Conservation (phyloP, 257 asterid species). For the Rubia yunnanensis region DNA sequence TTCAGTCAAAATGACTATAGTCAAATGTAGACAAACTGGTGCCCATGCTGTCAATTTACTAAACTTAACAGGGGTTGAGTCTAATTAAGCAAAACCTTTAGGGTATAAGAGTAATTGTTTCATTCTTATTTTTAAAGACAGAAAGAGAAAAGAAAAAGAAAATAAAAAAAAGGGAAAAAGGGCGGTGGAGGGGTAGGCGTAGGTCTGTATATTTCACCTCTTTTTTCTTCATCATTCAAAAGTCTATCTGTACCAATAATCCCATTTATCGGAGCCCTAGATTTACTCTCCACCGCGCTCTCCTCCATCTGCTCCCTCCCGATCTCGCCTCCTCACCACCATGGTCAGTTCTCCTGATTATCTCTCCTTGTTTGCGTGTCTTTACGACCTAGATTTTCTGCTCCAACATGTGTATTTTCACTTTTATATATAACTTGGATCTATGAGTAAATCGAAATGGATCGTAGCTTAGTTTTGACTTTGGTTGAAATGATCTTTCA, state of each 20-base stretch:
- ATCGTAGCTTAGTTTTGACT: background rate
- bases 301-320: background rate
- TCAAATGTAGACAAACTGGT: background rate
- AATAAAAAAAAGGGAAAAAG: slow-evolving; percentile 2
- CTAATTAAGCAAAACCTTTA: background rate
- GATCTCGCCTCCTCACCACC: slow-evolving; percentile 7
- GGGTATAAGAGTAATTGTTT: too few species aligned
- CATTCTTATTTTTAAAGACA: too few species aligned
- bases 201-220: background rate
- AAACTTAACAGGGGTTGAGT: background rate
- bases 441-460: background rate
- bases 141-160: background rate
- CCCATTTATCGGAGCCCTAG: slow-evolving; percentile 29
- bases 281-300: slow-evolving; percentile 25
- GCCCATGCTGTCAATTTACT: background rate
- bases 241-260: slow-evolving; percentile 13
- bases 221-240: slow-evolving; percentile 3
- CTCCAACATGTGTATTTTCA: too few species aligned
- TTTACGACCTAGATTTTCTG: background rate
- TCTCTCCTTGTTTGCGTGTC: background rate
- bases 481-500: background rate
- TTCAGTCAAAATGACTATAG: too few species aligned
- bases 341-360: slow-evolving; percentile 17
- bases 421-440: background rate
- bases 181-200: slow-evolving; percentile 3